Base-by-base conservation (phyloP, 495 filamentous ascomycete species). In the Aspergillus bertholletiae region DNA sequence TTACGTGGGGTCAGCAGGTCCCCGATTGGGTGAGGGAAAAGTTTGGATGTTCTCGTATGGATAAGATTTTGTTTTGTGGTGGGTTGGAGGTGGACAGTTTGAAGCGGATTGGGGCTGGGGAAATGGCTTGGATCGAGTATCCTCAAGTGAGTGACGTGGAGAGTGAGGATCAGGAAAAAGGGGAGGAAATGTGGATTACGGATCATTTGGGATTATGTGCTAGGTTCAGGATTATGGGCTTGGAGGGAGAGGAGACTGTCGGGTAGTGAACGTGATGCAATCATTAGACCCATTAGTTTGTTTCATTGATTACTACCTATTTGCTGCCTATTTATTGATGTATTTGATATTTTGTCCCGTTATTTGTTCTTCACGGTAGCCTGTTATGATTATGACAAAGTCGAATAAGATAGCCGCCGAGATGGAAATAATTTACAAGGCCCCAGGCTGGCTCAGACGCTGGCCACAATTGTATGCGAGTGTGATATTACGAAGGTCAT, bases 1-100 rank as follows among this genome's bases (percentile, higher is more conserved):
- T 69, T 55, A 84, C 80, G 6, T 85, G 82, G 80, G 81, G 81
- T 1, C 73, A 80, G 58, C 77, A 82, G 67, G 75, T 69, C 15
- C 43, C 61, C 26, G 66, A 60, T 1, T 47, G 5, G 30, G 37
- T 63, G 53, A 56, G 73, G 53, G 49, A 62, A 35, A 53, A 49
- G 41, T 82, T 69, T 63, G 77, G 78, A 7, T 71, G 68, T 27
- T 66, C 58, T 22, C 60, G 80, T 46, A 77, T 83, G 75, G 82
- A 84, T 51, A 83, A 82, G 67, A 63, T 83, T 32, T 50, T 71
- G 5, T 73, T 64, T 46, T 63, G 68, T 46, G 72, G 73, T 39
- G 39, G 41, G 7, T 3, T 80, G 7, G 53, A 54, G 51, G 41
- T 73, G 27, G 30, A 60, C 11, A 41, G 58, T 11, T 71, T 78